Evolutionary conservation across 306 rosid genomes (phyloP).

Genomic region (Trichosanthes truncata): DNA sequence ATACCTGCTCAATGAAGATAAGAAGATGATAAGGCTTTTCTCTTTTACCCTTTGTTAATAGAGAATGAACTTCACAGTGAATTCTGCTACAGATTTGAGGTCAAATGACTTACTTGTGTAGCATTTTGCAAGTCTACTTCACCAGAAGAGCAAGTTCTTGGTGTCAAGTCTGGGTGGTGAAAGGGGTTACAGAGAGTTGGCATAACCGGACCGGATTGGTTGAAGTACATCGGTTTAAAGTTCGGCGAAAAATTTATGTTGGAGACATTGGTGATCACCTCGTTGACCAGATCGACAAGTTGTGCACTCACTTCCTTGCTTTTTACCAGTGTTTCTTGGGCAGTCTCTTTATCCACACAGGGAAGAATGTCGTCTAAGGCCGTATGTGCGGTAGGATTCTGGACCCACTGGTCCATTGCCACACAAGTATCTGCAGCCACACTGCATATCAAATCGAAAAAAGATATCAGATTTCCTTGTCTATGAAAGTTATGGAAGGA

Average conservation of each 20-base stretch:
- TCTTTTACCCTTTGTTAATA: background rate
- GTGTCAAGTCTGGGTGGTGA: slow-evolving; percentile 26
- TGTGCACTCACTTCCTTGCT: slow-evolving; percentile 40
- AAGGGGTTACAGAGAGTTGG: slow-evolving; percentile 57
- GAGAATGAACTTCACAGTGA: background rate
- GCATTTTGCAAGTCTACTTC: slow-evolving; percentile 40
- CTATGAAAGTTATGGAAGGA: background rate
- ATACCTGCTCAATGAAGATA: slow-evolving; percentile 24
- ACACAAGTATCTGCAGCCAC: slow-evolving; percentile 38
- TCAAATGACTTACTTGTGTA: slow-evolving; percentile 22
- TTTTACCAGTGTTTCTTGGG: slow-evolving; percentile 31
- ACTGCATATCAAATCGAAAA: slow-evolving; percentile 7
- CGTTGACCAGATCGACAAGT: slow-evolving; percentile 30
- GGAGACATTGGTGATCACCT: slow-evolving; percentile 39
- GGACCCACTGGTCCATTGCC: slow-evolving; percentile 41
- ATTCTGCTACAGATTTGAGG: no score
- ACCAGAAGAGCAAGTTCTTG: slow-evolving; percentile 27
- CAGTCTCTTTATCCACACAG: slow-evolving; percentile 32
- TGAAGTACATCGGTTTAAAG: slow-evolving; percentile 33
- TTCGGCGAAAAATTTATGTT: slow-evolving; percentile 29
- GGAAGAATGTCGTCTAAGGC: slow-evolving; percentile 39
- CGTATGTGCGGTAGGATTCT: slow-evolving; percentile 28
- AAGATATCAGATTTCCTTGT: background rate
- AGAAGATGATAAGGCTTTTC: background rate
- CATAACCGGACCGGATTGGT: slow-evolving; percentile 59